These are phyloP conservation scores for Crithidia thermophila DNA, from an alignment of 208 protist genomes.

Conservation along the genomic window DNA sequence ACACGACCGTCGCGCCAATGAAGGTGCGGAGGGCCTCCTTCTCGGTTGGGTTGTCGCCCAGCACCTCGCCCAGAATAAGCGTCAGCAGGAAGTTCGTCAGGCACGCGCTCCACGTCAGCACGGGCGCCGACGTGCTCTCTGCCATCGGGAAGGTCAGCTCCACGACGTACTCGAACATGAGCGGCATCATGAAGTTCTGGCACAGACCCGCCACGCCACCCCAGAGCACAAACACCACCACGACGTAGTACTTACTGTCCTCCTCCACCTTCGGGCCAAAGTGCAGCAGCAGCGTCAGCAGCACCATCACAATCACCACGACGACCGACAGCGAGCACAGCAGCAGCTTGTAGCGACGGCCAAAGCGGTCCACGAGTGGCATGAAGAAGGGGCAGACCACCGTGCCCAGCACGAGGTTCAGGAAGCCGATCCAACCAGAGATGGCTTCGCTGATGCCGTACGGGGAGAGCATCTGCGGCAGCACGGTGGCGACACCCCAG, in stretches of 20 bases:
- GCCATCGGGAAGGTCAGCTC: slow-evolving; percentile 81
- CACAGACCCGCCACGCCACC: slow-evolving; percentile 65
- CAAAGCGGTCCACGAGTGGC: slow-evolving; percentile 46
- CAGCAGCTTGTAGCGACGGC: slow-evolving; percentile 58
- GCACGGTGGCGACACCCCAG: slow-evolving; percentile 74
- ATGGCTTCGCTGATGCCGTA: slow-evolving; percentile 65
- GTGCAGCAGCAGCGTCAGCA: slow-evolving; percentile 59
- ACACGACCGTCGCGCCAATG: slow-evolving; percentile 61
- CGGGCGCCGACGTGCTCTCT: slow-evolving; percentile 71
- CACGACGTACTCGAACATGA: slow-evolving; percentile 86
- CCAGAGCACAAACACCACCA: slow-evolving; percentile 54
- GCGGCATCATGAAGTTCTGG: slow-evolving; percentile 82
- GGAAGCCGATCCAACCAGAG: slow-evolving; percentile 71
- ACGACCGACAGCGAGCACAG: slow-evolving; percentile 45
- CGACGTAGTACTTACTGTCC: slow-evolving; percentile 43
- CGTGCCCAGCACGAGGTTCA: slow-evolving; percentile 69
- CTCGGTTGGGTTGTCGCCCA: slow-evolving; percentile 50
- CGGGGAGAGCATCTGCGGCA: slow-evolving; percentile 71
- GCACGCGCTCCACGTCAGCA: slow-evolving; percentile 74
- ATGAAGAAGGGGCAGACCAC: slow-evolving; percentile 73
- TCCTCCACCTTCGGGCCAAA: slow-evolving; percentile 57
- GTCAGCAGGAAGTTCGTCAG: slow-evolving; percentile 63
- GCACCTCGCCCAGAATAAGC: slow-evolving; percentile 64
- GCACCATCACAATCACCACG: slow-evolving; percentile 41
- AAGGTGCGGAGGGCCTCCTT: slow-evolving; percentile 49